phyloP scores from a whole-genome alignment of 1,284 basidiomycete genomes.

The Lentinula novae-zelandiae region DNA sequence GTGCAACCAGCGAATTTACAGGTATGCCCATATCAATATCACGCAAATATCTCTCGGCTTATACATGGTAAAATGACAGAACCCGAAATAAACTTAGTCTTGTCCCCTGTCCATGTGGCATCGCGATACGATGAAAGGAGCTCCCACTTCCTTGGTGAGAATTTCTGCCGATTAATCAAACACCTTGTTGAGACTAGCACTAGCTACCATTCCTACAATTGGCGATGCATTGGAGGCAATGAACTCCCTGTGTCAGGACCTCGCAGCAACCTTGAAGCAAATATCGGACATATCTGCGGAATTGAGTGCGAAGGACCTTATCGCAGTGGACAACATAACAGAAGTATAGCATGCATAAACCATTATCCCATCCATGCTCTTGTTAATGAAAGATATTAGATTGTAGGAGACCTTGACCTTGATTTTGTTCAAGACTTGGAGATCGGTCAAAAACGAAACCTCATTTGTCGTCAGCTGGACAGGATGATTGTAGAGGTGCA shows the following conservation, averaged over 20 bases:
- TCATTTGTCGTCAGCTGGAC: slow-evolving; percentile 60
- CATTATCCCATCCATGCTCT: neutral
- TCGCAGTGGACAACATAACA: slow-evolving; percentile 68
- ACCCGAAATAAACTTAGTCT: slow-evolving; percentile 60
- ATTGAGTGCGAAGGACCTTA: slow-evolving; percentile 64
- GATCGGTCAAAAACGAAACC: slow-evolving; percentile 59
- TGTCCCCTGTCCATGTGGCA: slow-evolving; percentile 56
- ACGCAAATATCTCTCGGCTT: neutral
- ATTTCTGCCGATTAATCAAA: neutral
- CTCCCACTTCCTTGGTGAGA: slow-evolving; percentile 24
- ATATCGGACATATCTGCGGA: slow-evolving; percentile 69
- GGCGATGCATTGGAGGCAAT: slow-evolving; percentile 74
- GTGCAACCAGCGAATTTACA: slow-evolving; percentile 65
- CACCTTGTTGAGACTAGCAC: neutral
- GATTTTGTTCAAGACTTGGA: slow-evolving; percentile 61
- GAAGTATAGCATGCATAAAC: slow-evolving; percentile 42
- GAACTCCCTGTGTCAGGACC: slow-evolving; percentile 54
- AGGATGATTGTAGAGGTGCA: slow-evolving; percentile 41
- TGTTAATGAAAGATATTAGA: slow-evolving; percentile 32
- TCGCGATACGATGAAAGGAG: slow-evolving; percentile 44
- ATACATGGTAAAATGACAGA: slow-evolving; percentile 31
- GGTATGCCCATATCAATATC: slow-evolving; percentile 30
- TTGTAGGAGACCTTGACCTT: slow-evolving; percentile 51
- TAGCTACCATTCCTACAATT: slow-evolving; percentile 73
- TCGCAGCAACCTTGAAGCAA: slow-evolving; percentile 60